Evolutionary conservation across 2,329 filamentous ascomycete species (phyloP).

Genomic region (Sclerotiophoma versabilis): DNA sequence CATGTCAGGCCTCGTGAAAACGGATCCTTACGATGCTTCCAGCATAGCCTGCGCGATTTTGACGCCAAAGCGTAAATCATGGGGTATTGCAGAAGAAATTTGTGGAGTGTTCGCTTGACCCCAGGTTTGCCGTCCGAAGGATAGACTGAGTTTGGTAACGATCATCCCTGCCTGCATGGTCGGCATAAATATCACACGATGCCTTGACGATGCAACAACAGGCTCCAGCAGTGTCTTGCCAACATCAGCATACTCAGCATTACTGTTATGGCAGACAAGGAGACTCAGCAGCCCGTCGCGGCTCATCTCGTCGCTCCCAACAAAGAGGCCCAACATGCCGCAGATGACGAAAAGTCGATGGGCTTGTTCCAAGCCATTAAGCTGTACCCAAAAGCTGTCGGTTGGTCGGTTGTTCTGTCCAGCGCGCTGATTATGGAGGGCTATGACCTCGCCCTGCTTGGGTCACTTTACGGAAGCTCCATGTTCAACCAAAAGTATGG

Average conservation of each 20-base stretch:
- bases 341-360: constrained; percentile 56
- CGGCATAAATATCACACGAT: constrained; percentile 22
- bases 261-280: constrained; percentile 30
- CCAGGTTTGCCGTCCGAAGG: constrained; percentile 7
- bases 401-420: constrained; percentile 82
- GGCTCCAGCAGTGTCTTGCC: neutral
- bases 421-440: constrained; percentile 90
- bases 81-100: constrained; percentile 16
- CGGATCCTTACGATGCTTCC: neutral
- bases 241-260: neutral
- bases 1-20: neutral
- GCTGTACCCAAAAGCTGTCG: constrained; percentile 84
- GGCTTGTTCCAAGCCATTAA: constrained; percentile 74
- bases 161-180: constrained; percentile 23
- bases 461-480: constrained; percentile 70
- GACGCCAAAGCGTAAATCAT: constrained; percentile 9
- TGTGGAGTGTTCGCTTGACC: constrained; percentile 24
- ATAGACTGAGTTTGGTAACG: constrained; percentile 5
- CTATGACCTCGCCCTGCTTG: constrained; percentile 80
- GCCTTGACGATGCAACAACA: neutral
- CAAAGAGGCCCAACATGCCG: constrained; percentile 47
- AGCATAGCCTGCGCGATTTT: constrained; percentile 14
- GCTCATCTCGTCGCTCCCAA: constrained; percentile 28
- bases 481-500: constrained; percentile 56
- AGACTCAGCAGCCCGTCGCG: constrained; percentile 19